These are phyloP conservation scores for Coemansia sp. DNA, from an alignment of 192 early-diverging fungal species.

Conservation along the genomic window DNA sequence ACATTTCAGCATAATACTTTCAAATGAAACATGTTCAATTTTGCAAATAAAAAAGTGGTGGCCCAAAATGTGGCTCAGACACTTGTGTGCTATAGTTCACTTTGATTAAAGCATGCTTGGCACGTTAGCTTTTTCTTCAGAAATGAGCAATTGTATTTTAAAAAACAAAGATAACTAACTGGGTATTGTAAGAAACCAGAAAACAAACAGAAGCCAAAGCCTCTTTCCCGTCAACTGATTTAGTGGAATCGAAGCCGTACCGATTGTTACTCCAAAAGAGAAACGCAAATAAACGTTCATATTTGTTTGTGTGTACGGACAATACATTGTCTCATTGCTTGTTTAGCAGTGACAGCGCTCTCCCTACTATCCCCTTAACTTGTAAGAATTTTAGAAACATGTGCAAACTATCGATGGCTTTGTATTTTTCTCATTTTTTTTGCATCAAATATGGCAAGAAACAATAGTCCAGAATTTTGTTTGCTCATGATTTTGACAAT, in stretches of 20 bases:
- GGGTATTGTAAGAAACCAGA: not conserved
- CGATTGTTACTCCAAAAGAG: not conserved
- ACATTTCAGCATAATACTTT: not conserved
- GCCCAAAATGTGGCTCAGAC: not conserved
- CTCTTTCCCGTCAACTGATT: conserved; percentile 2
- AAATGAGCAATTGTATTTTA: not conserved
- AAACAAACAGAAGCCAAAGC: not conserved
- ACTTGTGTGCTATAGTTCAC: not conserved
- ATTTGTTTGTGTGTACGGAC: conserved; percentile 5
- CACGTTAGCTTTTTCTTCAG: not conserved
- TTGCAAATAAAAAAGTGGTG: not conserved
- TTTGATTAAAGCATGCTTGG: not conserved
- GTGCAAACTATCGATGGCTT: not conserved
- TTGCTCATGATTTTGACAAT: not conserved
- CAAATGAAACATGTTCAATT: too few species aligned
- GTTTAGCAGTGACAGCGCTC: not conserved
- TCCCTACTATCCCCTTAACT: not conserved
- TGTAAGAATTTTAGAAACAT: not conserved
- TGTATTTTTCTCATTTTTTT: not conserved
- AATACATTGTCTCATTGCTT: not conserved
- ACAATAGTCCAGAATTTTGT: not conserved
- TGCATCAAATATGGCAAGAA: not conserved
- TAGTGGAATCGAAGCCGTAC: not conserved
- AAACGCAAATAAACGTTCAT: not conserved
- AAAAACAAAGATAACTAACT: not conserved